Base-by-base conservation (phyloP, 306 rosid genomes). In the Begonia peltatifolia region DNA sequence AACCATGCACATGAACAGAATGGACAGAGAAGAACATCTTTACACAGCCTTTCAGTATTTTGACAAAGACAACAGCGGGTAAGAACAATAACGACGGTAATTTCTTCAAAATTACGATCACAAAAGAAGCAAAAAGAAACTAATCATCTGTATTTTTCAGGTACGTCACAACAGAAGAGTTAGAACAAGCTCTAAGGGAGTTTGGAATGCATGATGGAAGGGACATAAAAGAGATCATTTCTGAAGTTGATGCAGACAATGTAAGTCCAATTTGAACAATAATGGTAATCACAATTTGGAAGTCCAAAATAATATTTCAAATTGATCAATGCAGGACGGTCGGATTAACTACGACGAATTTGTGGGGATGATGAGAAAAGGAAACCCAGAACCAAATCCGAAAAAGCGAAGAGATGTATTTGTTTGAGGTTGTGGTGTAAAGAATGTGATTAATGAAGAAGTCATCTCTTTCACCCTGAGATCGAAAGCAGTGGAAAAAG, bases 41-140 rank as follows among this genome's bases (percentile, higher is more conserved):
- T 92, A 92, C 54, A 86, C 99, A 23, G 99, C 99, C 54, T 92
- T 92, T 87, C 94, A 81, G 63, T 89, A 69, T 73, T 92, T 92
- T n/a, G 99, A 92, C 23, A 83, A 86, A 63, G 99, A 92, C 50
- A 79, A 76, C 16, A 92, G 99, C 88, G 99, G 99, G 96, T 92
- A 83, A 46, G 38, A 5, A 5, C 38, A 7, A 30, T 30, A 30
- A 30, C 8, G 38, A 6, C 7, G 6, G 3, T 4, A 30, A 6
- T 30, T 30, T 30, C 38, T 30, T 30, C 38, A 30, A 30, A 30
- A 30, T 5, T 30, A 2, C 7, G 38, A 30, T 7, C 38, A 30
- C 6, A 30, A 30, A 5, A 0, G 38, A 30, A 30, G 38, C 38
- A 30, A 30, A 30, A 30, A 30, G 9, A 5, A 30, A 30, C 7